phyloP scores from a whole-genome alignment of 192 early-diverging fungal species.

The Coemansia sp. region DNA sequence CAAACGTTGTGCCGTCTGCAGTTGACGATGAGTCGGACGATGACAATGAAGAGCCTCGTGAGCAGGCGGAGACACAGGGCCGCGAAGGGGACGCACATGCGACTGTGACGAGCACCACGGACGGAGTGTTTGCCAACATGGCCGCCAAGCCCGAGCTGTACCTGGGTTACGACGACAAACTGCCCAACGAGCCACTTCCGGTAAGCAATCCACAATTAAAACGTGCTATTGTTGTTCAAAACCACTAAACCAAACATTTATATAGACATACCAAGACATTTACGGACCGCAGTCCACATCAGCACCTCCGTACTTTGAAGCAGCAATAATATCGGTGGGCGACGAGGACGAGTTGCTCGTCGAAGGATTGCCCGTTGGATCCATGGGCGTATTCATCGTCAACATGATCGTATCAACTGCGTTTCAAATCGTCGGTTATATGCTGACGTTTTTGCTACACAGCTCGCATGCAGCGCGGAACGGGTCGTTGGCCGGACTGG shows the following conservation, averaged over 20 bases:
- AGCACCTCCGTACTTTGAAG: slow-evolving; percentile 76
- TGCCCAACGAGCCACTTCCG: slow-evolving; percentile 42
- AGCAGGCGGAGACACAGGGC: background rate
- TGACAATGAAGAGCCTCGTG: slow-evolving; percentile 12
- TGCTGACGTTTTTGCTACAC: slow-evolving; percentile 87
- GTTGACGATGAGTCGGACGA: slow-evolving; percentile 25
- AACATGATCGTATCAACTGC: slow-evolving; percentile 78
- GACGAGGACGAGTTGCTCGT: slow-evolving; percentile 85
- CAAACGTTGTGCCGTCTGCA: slow-evolving; percentile 43
- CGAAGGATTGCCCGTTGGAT: slow-evolving; percentile 89
- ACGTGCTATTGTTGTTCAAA: too few species aligned
- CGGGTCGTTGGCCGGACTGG: slow-evolving; percentile 76
- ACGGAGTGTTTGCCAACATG: slow-evolving; percentile 58
- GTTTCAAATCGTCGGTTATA: slow-evolving; percentile 84
- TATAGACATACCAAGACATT: slow-evolving; percentile 71
- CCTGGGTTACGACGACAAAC: slow-evolving; percentile 52
- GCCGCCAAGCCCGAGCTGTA: slow-evolving; percentile 54
- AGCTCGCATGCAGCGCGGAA: slow-evolving; percentile 87
- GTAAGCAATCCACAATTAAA: background rate
- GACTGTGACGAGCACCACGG: slow-evolving; percentile 35
- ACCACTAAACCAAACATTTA: too few species aligned
- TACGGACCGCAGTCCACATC: slow-evolving; percentile 61
- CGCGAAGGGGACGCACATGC: background rate
- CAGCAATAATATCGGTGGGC: slow-evolving; percentile 69
- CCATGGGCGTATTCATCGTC: slow-evolving; percentile 70